These are phyloP conservation scores for Ormosia emarginata DNA, from an alignment of 306 rosid genomes.

Conservation along the genomic window DNA sequence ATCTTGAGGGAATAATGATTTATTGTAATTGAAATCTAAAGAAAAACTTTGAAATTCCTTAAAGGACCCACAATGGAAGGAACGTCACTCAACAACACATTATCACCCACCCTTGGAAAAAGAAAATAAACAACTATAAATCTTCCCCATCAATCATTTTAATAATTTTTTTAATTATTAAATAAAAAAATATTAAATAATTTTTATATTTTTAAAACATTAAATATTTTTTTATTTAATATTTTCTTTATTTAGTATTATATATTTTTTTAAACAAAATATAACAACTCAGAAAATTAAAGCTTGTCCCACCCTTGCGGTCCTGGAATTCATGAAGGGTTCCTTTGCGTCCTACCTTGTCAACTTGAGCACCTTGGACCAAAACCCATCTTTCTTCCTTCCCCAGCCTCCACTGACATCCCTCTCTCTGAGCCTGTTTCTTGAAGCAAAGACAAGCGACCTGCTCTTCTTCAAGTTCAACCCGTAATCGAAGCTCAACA, in stretches of 20 bases:
- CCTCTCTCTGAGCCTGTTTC: conserved; percentile 14
- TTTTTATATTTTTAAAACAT: too few relatives aligned
- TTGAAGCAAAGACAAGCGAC: conserved; percentile 42
- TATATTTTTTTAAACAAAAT: too few relatives aligned
- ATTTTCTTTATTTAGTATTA: too few relatives aligned
- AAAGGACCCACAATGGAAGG: background rate
- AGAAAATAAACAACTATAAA: too few relatives aligned
- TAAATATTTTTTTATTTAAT: too few relatives aligned
- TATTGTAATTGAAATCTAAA: background rate
- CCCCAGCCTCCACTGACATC: conserved; percentile 12
- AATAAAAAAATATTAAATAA: too few relatives aligned
- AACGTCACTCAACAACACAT: background rate
- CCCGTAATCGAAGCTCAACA: conserved; percentile 19
- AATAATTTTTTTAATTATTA: too few relatives aligned
- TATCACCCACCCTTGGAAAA: background rate
- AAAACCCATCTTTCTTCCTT: conserved; percentile 60
- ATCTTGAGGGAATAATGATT: background rate
- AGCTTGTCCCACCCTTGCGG: background rate
- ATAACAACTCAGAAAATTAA: background rate
- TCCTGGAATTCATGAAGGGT: conserved; percentile 9
- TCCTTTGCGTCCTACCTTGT: conserved; percentile 34
- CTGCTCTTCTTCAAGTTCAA: conserved; percentile 71
- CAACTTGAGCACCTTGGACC: conserved; percentile 56
- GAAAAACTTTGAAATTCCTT: background rate
- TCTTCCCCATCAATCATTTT: too few relatives aligned